phyloP scores from a whole-genome alignment of 768 basidiomycete genomes.

The Tricholoma sp. region DNA sequence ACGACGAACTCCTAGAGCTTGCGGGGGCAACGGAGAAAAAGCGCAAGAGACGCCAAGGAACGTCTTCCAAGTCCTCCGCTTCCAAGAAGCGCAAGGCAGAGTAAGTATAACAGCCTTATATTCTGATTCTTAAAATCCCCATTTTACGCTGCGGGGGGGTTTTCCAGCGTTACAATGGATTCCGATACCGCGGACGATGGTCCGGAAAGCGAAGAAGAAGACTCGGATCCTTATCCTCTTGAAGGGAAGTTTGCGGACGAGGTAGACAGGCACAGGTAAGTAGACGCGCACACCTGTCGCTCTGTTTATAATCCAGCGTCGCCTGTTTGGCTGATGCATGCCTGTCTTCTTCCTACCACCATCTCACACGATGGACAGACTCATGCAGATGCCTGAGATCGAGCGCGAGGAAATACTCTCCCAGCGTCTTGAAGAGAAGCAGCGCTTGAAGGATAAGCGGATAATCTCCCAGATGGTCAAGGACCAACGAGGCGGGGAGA shows the following conservation, averaged over 20 bases:
- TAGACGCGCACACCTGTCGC: constrained; percentile 14
- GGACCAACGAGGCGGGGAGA: constrained; percentile 49
- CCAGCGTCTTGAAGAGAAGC: constrained; percentile 74
- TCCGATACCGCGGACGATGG: constrained; percentile 50
- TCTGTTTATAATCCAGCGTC: constrained; percentile 19
- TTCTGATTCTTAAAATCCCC: constrained; percentile 8
- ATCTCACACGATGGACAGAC: constrained; percentile 38
- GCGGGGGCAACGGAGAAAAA: constrained; percentile 69
- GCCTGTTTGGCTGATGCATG: constrained; percentile 20
- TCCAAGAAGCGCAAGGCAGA: constrained; percentile 69
- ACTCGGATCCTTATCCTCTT: constrained; percentile 73
- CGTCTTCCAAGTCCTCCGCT: constrained; percentile 36
- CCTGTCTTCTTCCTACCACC: constrained; percentile 11
- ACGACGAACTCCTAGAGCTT: constrained; percentile 78
- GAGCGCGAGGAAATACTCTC: constrained; percentile 87
- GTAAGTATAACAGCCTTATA: constrained; percentile 38
- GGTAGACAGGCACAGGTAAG: constrained; percentile 76
- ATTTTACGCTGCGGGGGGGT: constrained; percentile 11
- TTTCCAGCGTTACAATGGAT: constrained; percentile 30
- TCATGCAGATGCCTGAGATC: constrained; percentile 78
- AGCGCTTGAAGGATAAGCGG: constrained; percentile 64
- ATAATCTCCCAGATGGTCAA: constrained; percentile 72
- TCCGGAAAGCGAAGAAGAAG: constrained; percentile 62
- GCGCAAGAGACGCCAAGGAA: constrained; percentile 47
- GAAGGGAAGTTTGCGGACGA: constrained; percentile 91